These are phyloP conservation scores for Lathyrus tuberosus DNA, from an alignment of 306 rosid species.

Conservation along the genomic window DNA sequence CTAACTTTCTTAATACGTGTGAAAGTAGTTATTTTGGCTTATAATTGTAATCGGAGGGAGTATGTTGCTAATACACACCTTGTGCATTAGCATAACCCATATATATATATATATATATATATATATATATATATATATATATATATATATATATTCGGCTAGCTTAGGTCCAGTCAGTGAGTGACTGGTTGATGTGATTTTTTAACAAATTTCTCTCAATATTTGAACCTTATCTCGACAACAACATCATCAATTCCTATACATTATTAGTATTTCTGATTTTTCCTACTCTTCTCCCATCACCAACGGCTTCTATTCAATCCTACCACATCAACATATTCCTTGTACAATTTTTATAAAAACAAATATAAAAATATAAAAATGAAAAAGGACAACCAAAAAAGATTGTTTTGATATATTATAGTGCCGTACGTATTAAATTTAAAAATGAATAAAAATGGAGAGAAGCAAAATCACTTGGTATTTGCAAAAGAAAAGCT, in stretches of 20 bases:
- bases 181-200: conserved; percentile 5
- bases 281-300: conserved; percentile 19
- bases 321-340: not conserved
- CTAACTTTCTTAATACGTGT: too few species aligned
- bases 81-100: too few species aligned
- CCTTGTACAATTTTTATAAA: not conserved
- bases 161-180: conserved; percentile 9
- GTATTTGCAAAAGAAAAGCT: conserved; percentile 12
- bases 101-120: too few species aligned
- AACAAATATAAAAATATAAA: not conserved
- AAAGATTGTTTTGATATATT: not conserved
- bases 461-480: conserved; percentile 24
- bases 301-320: conserved; percentile 8
- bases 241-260: not conserved
- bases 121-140: too few species aligned
- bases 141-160: not conserved
- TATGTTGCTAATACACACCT: too few species aligned
- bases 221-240: conserved; percentile 11
- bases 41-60: too few species aligned
- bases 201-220: not conserved
- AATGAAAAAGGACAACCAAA: not conserved
- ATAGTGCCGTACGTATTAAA: conserved; percentile 38
- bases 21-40: too few species aligned
- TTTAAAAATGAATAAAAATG: not conserved
- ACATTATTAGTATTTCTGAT: not conserved